phyloP scores from a whole-genome alignment of 768 basidiomycete genomes.

The Lactarius pseudohatsudake region DNA sequence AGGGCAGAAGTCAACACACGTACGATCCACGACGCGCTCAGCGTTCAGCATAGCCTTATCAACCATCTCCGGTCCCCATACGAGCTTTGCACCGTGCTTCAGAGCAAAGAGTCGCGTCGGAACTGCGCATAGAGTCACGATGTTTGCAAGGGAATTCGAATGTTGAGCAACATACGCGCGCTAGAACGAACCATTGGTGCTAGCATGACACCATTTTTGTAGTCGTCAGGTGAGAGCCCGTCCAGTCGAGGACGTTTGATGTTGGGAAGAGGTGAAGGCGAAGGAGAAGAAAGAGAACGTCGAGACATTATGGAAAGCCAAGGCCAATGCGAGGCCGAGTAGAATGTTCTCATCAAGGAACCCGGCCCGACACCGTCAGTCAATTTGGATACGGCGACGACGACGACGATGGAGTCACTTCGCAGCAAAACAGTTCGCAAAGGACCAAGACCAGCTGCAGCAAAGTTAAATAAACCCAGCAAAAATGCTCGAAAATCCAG shows the following conservation, averaged over 20 bases:
- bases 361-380: background rate
- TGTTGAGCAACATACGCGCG: conserved; percentile 55
- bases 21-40: conserved; percentile 83
- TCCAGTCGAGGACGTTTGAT: conserved; percentile 23
- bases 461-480: conserved; percentile 24
- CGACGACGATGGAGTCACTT: conserved; percentile 37
- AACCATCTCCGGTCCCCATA: conserved; percentile 96
- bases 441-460: conserved; percentile 19
- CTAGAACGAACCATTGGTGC: conserved; percentile 99
- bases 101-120: conserved; percentile 84
- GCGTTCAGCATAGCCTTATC: conserved; percentile 94
- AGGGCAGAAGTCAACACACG: conserved; percentile 33
- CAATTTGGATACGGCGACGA: background rate
- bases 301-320: conserved; percentile 21
- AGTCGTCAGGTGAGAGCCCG: conserved; percentile 66
- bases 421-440: conserved; percentile 31
- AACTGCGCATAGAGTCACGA: conserved; percentile 46
- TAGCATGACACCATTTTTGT: conserved; percentile 88
- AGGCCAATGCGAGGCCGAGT: background rate
- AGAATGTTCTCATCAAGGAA: conserved; percentile 6
- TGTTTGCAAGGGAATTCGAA: background rate
- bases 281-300: conserved; percentile 26
- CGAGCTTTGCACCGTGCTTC: conserved; percentile 89
- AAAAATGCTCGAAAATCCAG: conserved; percentile 43
- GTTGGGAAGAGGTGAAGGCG: conserved; percentile 21